Evolutionary conservation across 805 yeast genomes (phyloP), one percentile per base, ranked within the genome.

Genomic region (Priceomyces haplophilus): DNA sequence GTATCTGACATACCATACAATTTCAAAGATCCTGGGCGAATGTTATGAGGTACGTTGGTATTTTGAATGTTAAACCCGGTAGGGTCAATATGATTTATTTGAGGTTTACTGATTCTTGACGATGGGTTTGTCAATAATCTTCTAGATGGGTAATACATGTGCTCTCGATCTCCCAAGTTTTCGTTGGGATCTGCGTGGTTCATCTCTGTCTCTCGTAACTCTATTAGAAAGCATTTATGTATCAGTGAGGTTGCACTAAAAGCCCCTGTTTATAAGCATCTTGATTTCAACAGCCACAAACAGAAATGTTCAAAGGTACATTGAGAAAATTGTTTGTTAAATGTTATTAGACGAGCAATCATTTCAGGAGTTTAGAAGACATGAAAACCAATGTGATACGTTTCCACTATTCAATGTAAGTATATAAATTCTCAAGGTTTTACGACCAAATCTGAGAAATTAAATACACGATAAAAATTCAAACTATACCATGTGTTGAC

Each of bases 11-110:
- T 16, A 6, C 7, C 19, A 18, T 32, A 16, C 19, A 32, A 32
- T 15, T 32, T 32, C 19, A 32, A 32, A n/a, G 35, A 32, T 32
- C 35, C 35, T 32, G 35, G 35, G 13, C 21, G 7, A 32, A 6
- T 32, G n/a, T 32, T 32, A 18, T 5, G 6, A 7, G 21, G 12
- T 5, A 16, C 19, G 17, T 10, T 32, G 5, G 19, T 7, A 6
- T 32, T 20, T 16, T 32, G 12, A 10, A 10, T 15, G 6, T 6
- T n/a, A 16, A 32, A 7, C 7, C 10, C n/a, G 6, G 35, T 16
- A 5, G 19, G 35, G 35, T 12, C 15, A 11, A 11, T 16, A n/a
- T 32, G 13, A 15, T 6, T 32, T 7, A 16, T 16, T 16, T 16
- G 21, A 16, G 11, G n/a, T 13, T 18, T 16, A 12, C 15, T n/a